Evolutionary conservation across 2,329 filamentous ascomycete species (phyloP).

Genomic region (Colletotrichum chlorophyti): DNA sequence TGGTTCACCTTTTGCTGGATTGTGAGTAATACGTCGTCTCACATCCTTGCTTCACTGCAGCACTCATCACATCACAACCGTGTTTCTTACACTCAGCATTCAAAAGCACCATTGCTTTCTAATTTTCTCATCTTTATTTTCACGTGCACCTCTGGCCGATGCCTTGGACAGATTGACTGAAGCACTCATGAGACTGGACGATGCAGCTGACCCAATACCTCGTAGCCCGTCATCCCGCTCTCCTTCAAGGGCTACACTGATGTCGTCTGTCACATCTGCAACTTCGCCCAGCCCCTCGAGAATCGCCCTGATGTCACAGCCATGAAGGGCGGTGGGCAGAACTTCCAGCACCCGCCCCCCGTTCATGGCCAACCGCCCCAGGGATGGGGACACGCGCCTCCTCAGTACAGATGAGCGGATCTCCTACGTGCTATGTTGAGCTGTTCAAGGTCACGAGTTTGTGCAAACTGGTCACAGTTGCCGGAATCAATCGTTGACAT

Average conservation of each 20-base stretch:
- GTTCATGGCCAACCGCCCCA: conserved; percentile 42
- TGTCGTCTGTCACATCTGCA: conserved; percentile 77
- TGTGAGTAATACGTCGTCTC: too few species aligned
- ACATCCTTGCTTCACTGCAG: not conserved
- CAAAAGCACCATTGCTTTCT: too few species aligned
- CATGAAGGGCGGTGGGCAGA: conserved; percentile 51
- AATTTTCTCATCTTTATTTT: too few species aligned
- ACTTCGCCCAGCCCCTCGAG: conserved; percentile 73
- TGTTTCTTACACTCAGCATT: not conserved
- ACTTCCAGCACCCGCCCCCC: conserved; percentile 33
- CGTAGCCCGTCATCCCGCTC: conserved; percentile 74
- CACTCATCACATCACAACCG: too few species aligned
- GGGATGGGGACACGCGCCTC: conserved; percentile 38
- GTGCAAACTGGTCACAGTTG: too few species aligned
- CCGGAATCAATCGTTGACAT: too few species aligned
- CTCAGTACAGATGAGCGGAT: conserved; percentile 24
- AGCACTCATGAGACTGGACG: not conserved
- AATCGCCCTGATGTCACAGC: conserved; percentile 62
- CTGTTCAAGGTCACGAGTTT: too few species aligned
- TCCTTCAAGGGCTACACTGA: conserved; percentile 72
- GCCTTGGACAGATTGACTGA: too few species aligned
- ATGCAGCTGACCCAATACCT: conserved; percentile 4
- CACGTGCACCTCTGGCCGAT: too few species aligned
- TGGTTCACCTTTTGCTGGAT: conserved; percentile 86
- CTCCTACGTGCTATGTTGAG: too few species aligned